These are phyloP conservation scores for Diaporthe sp. DNA, from an alignment of 2,329 filamentous ascomycete species.

Conservation along the genomic window DNA sequence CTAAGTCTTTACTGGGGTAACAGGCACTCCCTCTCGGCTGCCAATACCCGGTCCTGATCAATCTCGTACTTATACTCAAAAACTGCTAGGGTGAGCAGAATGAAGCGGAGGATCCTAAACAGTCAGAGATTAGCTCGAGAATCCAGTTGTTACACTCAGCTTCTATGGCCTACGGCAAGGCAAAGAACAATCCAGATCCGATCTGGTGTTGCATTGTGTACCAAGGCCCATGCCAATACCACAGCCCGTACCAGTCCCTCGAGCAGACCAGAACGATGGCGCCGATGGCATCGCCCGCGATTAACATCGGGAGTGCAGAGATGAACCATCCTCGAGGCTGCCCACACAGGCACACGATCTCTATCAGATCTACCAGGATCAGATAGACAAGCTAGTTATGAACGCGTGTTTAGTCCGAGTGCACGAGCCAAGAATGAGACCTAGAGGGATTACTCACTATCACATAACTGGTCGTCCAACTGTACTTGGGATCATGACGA, in stretches of 20 bases:
- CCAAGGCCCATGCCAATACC: conserved; percentile 35
- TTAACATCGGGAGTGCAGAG: conserved; percentile 24
- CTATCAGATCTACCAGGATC: conserved; percentile 23
- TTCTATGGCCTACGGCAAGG: conserved; percentile 21
- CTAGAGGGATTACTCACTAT: conserved; percentile 22
- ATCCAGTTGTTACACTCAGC: too few species aligned
- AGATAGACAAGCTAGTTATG: conserved; percentile 35
- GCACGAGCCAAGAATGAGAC: too few species aligned
- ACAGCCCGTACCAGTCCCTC: conserved; percentile 34
- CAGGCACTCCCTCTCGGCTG: conserved; percentile 25
- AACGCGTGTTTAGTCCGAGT: neutral
- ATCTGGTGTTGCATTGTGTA: conserved; percentile 33
- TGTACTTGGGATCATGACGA: neutral
- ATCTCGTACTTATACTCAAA: conserved; percentile 29
- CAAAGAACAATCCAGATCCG: conserved; percentile 31
- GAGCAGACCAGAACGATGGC: conserved; percentile 31
- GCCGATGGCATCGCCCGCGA: conserved; percentile 28
- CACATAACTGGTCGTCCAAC: conserved; percentile 30
- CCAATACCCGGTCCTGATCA: conserved; percentile 24
- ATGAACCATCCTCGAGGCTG: conserved; percentile 30
- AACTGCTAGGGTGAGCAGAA: conserved; percentile 19
- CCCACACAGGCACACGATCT: conserved; percentile 30
- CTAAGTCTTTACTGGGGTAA: conserved; percentile 13
- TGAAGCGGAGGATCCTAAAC: conserved; percentile 17
- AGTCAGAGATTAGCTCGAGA: neutral